Evolutionary conservation across 768 basidiomycete genomes (phyloP), one percentile per base, ranked within the genome.

Genomic region (Suillus paluster): DNA sequence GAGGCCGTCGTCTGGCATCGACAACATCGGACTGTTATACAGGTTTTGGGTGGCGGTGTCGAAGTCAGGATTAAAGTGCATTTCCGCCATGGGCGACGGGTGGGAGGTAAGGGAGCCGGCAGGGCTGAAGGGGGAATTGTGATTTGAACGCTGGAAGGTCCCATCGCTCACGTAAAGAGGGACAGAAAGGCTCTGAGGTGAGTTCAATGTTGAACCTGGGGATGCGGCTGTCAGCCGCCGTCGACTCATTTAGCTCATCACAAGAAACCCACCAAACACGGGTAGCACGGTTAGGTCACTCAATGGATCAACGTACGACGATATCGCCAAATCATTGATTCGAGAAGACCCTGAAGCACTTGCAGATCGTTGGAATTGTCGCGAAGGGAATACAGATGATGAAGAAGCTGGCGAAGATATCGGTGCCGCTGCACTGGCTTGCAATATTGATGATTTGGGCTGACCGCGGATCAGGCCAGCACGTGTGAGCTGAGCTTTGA

Each of bases 391-490:
- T 33, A 80, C 79, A 15, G 72, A 70, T 53, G 70, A 63, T 58
- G 75, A 67, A 1, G 71, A 73, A n/a, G 72, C 60, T 44, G 70
- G 64, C 1, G 27, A 2, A n/a, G 49, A 30, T 15, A 33, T 12
- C n/a, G 38, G 17, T 5, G 50, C 44, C 45, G 70, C 61, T 38
- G 73, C 66, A 0, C 69, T 63, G 49, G 79, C 74, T 64, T 80
- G 77, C 58, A 81, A 68, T 61, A 83, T 78, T 61, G 84, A 82
- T 52, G 88, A 78, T 23, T 90, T 86, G 15, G 91, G 92, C 70
- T 92, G 91, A 45, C 92, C 92, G 38, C 92, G 88, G 67, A 94
- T 92, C 70, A 92, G 84, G 63, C 91, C 91, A 48, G 87, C 86
- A 64, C 86, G 81, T 45, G 89, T 88, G 59, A 94, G 81, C 70